phyloP scores from a whole-genome alignment of 305 asterid genomes.

The Fraxinus greggii region DNA sequence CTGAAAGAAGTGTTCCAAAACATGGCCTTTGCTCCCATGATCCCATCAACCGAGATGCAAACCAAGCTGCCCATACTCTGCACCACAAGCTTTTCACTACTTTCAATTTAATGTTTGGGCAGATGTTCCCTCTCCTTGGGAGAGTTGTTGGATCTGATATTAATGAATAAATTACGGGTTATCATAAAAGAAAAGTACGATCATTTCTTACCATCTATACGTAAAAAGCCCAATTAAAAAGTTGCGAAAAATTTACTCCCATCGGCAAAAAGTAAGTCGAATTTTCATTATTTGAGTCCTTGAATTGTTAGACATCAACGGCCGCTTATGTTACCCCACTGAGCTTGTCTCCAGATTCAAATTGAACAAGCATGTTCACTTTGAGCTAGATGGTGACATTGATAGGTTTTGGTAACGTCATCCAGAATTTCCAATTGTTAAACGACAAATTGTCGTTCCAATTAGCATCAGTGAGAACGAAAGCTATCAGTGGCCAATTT shows the following conservation, averaged over 20 bases:
- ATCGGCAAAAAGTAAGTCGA: not conserved
- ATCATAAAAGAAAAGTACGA: not conserved
- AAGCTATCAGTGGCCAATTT: not conserved
- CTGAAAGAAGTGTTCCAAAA: not conserved
- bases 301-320: not conserved
- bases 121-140: not conserved
- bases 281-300: not conserved
- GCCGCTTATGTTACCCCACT: not conserved
- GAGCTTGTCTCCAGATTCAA: conserved; percentile 7
- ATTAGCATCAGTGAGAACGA: not conserved
- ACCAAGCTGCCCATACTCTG: not conserved
- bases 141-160: not conserved
- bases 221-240: not conserved
- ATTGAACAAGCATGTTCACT: conserved; percentile 23
- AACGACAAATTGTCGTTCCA: not conserved
- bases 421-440: not conserved
- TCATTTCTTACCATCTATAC: not conserved
- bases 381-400: conserved; percentile 32
- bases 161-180: not conserved
- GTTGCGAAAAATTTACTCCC: not conserved
- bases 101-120: not conserved
- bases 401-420: conserved; percentile 26
- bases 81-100: not conserved
- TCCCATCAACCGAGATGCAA: not conserved
- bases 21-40: not conserved